These are phyloP conservation scores for Cutaneotrichosporon cavernicola DNA, from an alignment of 1,284 basidiomycete genomes.

Conservation along the genomic window DNA sequence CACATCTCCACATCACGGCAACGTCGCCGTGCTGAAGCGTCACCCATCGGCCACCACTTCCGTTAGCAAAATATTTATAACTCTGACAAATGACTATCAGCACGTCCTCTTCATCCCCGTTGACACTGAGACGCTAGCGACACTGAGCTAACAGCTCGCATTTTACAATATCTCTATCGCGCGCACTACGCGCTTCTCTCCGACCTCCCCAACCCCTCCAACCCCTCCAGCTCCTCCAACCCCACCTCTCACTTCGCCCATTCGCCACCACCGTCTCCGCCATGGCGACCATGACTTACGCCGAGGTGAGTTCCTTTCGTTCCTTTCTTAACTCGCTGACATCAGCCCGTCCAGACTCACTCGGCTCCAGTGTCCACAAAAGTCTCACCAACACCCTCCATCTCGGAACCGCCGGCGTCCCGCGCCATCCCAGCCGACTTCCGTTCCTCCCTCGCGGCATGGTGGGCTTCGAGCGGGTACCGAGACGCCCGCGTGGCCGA, in stretches of 20 bases:
- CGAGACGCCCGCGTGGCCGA: conserved; percentile 44
- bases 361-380: conserved; percentile 2
- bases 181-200: not conserved
- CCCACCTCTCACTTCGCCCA: not conserved
- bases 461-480: conserved; percentile 49
- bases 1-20: no score
- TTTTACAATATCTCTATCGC: not conserved
- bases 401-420: conserved; percentile 23
- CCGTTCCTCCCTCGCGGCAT: conserved; percentile 41
- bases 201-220: not conserved
- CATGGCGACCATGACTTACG: conserved; percentile 10
- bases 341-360: not conserved
- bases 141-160: conserved; percentile 1
- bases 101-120: not conserved
- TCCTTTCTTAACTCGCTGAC: not conserved
- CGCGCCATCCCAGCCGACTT: conserved; percentile 43
- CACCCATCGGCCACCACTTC: not conserved
- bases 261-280: not conserved
- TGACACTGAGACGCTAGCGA: not conserved
- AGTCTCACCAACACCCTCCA: not conserved
- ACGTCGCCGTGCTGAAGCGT: not conserved
- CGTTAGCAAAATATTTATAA: not conserved
- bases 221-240: not conserved
- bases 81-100: not conserved
- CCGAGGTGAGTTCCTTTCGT: conserved; percentile 1